Conservation (phyloP, 441 rosid species). For the Melastoma candidum region DNA sequence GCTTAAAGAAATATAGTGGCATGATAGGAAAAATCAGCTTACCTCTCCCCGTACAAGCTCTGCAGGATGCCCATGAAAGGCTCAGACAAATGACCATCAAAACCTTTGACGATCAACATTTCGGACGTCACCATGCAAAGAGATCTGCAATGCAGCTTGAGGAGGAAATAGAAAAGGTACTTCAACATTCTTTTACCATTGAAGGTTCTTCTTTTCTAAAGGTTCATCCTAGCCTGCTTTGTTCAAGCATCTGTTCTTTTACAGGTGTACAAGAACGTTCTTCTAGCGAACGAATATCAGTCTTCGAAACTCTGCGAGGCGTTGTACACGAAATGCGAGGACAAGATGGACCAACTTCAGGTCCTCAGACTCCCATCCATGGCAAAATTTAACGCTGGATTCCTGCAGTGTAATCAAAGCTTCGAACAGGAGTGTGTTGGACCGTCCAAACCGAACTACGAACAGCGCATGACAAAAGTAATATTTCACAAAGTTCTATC, state of each 20-base stretch:
- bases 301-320: conserved; percentile 90
- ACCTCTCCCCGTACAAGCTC: conserved; percentile 57
- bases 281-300: conserved; percentile 63
- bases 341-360: conserved; percentile 96
- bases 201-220: no score
- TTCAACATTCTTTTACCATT: background rate
- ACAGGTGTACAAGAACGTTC: conserved; percentile 58
- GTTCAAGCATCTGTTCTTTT: background rate
- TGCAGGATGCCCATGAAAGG: conserved; percentile 57
- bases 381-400: conserved; percentile 98
- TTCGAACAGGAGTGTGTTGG: conserved; percentile 82
- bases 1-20: conserved; percentile 71
- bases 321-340: conserved; percentile 75
- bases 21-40: conserved; percentile 48
- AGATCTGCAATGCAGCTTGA: conserved; percentile 65
- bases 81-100: conserved; percentile 48
- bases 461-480: conserved; percentile 87
- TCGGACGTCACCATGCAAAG: conserved; percentile 91
- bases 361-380: conserved; percentile 95
- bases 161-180: conserved; percentile 80
- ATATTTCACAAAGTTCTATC: background rate
- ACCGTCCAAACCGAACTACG: conserved; percentile 75
- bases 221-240: no score
- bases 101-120: conserved; percentile 80
- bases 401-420: conserved; percentile 79